Base-by-base conservation (phyloP, 768 basidiomycete species). In the Galerina sulciceps region DNA sequence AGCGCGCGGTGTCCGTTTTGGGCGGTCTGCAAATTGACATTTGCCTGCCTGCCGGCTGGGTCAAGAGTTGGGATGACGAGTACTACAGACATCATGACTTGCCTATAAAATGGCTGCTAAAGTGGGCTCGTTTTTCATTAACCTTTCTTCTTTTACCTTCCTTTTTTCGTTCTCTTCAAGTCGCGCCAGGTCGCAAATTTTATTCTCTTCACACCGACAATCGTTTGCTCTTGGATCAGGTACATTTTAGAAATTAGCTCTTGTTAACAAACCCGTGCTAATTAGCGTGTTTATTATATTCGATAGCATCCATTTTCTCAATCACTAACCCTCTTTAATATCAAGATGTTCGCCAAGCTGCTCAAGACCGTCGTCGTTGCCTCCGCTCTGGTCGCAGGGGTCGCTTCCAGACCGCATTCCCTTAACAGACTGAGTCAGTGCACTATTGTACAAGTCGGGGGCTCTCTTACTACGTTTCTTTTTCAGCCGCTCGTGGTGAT, bases 341-440 rank as follows among this genome's bases (percentile, higher is more conserved):
- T 48, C 35, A 58, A 59, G 48, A 68, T 66, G 63, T 65, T 68
- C 43, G 53, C 61, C 60, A 68, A 65, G 36, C 56, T 68, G 55
- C 49, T 62, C 60, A 58, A 55, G 35, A 58, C 60, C 43, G 42
- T 63, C 18, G 42, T 66, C 41, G 48, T 63, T 35, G 63, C 62
- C 46, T 65, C 63, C 55, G 54, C 67, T 46, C 52, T 61, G 38
- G 57, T 68, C 35, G 53, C 59, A 35, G 57, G 63, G 18, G 61
- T 61, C 35, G 54, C 46, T 17, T 57, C 67, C 14, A 61, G 58
- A 23, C 62, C 63, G 18, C 41, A 56, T 17, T 40, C 49, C 37
- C 37, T 51, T 23, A 50, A 58, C 49, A 58, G 55, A 20, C 55
- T 61, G 44, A 57, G 63, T 65, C 38, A 26, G 57, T 57, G 4